Evolutionary conservation across 805 yeast species (phyloP).

Genomic region (Sugiyamaella americana): DNA sequence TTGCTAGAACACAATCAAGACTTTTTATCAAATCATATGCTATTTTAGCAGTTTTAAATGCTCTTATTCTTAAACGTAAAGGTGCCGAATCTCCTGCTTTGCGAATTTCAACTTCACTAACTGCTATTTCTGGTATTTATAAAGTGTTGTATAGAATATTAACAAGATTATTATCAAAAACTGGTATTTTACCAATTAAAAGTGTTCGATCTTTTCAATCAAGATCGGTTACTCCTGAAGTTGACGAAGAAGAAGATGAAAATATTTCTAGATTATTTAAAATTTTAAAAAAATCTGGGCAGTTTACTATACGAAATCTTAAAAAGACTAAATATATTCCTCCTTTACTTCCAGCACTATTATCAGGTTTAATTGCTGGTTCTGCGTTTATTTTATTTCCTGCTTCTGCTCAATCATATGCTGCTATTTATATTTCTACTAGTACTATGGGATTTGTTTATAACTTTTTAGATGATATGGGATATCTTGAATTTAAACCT

Average conservation of each 20-base stretch:
- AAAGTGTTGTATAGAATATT: conserved; percentile 10
- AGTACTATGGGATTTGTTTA: conserved; percentile 33
- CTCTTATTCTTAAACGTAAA: conserved; percentile 10
- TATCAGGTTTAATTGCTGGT: conserved; percentile 27
- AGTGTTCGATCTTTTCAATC: not conserved
- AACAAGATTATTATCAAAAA: not conserved
- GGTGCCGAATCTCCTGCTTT: conserved; percentile 7
- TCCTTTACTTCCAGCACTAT: conserved; percentile 11
- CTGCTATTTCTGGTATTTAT: conserved; percentile 18
- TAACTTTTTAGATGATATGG: conserved; percentile 32
- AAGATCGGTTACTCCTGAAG: not conserved
- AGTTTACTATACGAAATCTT: not conserved
- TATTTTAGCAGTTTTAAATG: conserved; percentile 13
- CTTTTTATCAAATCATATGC: conserved; percentile 19
- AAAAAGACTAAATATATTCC: not conserved
- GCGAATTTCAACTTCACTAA: conserved; percentile 13
- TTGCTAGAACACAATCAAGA: conserved; percentile 21
- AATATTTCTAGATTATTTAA: too few relatives aligned
- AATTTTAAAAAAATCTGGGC: not conserved
- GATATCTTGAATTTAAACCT: conserved; percentile 30
- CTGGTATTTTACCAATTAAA: not conserved
- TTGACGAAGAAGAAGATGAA: not conserved
- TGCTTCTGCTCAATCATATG: conserved; percentile 21
- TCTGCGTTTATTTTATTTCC: conserved; percentile 26
- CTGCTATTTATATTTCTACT: conserved; percentile 31